Conservation (phyloP, 495 filamentous ascomycete species). For the Aspergillus nanangensis region DNA sequence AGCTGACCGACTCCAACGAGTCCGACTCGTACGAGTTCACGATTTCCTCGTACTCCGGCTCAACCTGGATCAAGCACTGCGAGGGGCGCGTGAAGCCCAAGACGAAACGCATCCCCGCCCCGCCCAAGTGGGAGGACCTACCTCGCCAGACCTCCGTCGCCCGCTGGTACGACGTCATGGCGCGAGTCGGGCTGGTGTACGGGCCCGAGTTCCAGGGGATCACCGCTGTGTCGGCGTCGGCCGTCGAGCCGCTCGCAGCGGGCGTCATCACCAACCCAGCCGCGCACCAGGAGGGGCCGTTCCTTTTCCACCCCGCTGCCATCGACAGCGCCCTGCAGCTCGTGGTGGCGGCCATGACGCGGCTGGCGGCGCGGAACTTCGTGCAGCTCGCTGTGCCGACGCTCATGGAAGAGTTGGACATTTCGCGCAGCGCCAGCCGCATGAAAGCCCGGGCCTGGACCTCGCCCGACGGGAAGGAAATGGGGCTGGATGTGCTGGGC, state of each 20-base stretch:
- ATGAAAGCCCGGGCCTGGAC: not conserved
- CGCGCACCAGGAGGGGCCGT: not conserved
- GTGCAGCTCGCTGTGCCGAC: not conserved
- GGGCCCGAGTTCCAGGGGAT: conserved; percentile 1
- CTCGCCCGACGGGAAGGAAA: not conserved
- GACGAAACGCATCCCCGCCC: not conserved
- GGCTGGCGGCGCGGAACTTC: not conserved
- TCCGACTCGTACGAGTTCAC: not conserved
- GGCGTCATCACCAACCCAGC: not conserved
- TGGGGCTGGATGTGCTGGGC: too few species aligned
- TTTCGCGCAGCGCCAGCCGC: not conserved
- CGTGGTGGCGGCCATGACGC: not conserved
- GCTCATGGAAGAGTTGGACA: not conserved
- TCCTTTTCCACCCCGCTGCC: not conserved
- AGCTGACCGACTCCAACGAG: not conserved
- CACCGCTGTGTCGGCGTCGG: not conserved
- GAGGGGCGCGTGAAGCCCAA: conserved; percentile 21
- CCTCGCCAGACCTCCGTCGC: not conserved
- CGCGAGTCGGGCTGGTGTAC: not conserved
- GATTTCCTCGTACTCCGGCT: not conserved
- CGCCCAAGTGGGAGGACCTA: not conserved
- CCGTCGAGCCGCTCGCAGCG: not conserved
- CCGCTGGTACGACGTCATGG: not conserved
- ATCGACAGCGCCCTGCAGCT: not conserved
- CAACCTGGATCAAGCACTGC: conserved; percentile 13